A percentile compares a stretch with the other conserved stretches of the same genome.
Evolutionary conservation across 2,329 filamentous ascomycete genomes (phyloP).

Genomic region (Aciculosporium take): DNA sequence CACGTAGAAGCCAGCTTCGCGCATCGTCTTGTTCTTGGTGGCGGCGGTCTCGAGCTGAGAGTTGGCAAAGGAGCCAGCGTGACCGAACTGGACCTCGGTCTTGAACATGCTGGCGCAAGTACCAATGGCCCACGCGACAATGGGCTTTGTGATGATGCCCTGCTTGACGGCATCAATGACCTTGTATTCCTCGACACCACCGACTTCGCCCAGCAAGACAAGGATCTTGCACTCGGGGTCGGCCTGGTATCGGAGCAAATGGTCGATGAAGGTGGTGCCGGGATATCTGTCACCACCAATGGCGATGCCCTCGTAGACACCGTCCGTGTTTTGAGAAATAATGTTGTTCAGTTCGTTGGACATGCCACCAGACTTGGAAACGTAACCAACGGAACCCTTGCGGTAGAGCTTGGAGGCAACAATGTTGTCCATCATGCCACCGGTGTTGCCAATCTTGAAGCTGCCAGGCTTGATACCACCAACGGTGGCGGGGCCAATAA

Average conservation of each 20-base stretch:
- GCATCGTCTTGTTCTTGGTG: slow-evolving; percentile 95
- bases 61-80: slow-evolving; percentile 97
- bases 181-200: slow-evolving; percentile 99
- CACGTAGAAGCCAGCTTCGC: slow-evolving; percentile 84
- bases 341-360: slow-evolving; percentile 99
- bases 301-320: slow-evolving; percentile 97
- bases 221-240: slow-evolving; percentile 98
- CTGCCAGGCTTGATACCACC: slow-evolving; percentile 98
- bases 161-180: slow-evolving; percentile 96
- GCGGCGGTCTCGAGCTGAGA: slow-evolving; percentile 96
- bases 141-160: slow-evolving; percentile 91
- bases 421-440: slow-evolving; percentile 99
- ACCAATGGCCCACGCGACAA: slow-evolving; percentile 98
- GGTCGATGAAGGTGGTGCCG: slow-evolving; percentile 98
- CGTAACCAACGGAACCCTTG: slow-evolving; percentile 95
- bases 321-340: slow-evolving; percentile 87
- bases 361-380: slow-evolving; percentile 99
- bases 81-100: slow-evolving; percentile 98
- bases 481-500: slow-evolving; percentile 95
- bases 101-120: slow-evolving; percentile 99
- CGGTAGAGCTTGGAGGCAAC: slow-evolving; percentile 99
- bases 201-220: slow-evolving; percentile 89
- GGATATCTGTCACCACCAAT: slow-evolving; percentile 99
- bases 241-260: slow-evolving; percentile 88
- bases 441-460: slow-evolving; percentile 99